Conservation (phyloP, 2,329 filamentous ascomycete species). For the Gyromitra esculenta region DNA sequence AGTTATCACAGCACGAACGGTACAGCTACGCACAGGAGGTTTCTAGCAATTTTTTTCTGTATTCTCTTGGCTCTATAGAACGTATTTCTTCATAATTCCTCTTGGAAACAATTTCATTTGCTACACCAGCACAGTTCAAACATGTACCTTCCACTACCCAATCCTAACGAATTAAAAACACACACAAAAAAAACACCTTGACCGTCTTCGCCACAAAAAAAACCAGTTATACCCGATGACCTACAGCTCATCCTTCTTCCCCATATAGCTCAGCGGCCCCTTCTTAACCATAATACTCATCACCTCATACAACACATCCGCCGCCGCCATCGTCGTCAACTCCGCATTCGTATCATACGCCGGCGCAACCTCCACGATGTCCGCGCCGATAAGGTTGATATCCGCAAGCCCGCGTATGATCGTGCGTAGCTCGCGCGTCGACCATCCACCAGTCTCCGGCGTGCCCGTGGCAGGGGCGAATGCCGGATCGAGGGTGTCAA, state of each 20-base stretch:
- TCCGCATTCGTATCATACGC: slow-evolving; percentile 78
- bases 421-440: slow-evolving; percentile 75
- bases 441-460: slow-evolving; percentile 80
- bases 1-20: no score
- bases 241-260: slow-evolving; percentile 26
- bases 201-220: background rate
- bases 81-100: no score
- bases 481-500: slow-evolving; percentile 51
- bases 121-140: no score
- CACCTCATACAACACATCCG: slow-evolving; percentile 77
- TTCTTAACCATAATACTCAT: slow-evolving; percentile 84
- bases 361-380: slow-evolving; percentile 78
- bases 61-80: no score
- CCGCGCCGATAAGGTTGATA: slow-evolving; percentile 74
- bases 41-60: no score
- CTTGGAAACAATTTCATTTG: no score
- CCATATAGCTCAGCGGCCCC: slow-evolving; percentile 41
- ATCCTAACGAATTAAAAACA: background rate
- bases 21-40: no score
- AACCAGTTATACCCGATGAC: background rate
- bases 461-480: slow-evolving; percentile 76
- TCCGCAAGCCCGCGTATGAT: slow-evolving; percentile 75
- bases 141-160: background rate
- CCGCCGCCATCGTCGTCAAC: slow-evolving; percentile 77
- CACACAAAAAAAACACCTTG: background rate